These are phyloP conservation scores for Bullera alba DNA, from an alignment of 768 basidiomycete genomes.

Conservation along the genomic window DNA sequence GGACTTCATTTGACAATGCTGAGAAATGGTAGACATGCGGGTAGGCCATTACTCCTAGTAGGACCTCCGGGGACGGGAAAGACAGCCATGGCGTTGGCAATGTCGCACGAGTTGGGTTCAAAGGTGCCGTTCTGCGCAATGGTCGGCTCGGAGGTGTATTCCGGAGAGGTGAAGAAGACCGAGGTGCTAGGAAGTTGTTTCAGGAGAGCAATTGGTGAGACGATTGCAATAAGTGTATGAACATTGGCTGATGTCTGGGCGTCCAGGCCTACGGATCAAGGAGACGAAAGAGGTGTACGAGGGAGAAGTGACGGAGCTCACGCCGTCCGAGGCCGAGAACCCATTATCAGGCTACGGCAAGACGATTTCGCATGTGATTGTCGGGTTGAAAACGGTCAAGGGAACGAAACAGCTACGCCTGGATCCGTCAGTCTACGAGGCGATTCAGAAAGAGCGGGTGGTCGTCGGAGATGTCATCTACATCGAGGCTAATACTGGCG, in stretches of 20 bases:
- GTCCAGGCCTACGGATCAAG: slow-evolving; percentile 90
- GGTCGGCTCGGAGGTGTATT: slow-evolving; percentile 97
- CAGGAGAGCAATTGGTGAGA: slow-evolving; percentile 81
- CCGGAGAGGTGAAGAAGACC: slow-evolving; percentile 96
- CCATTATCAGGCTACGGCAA: slow-evolving; percentile 96
- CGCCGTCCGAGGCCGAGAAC: slow-evolving; percentile 93
- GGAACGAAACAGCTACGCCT: slow-evolving; percentile 90
- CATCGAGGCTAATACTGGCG: slow-evolving; percentile 85
- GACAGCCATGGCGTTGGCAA: slow-evolving; percentile 90
- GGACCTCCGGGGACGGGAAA: slow-evolving; percentile 98
- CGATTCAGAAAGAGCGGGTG: slow-evolving; percentile 94
- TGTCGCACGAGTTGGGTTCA: slow-evolving; percentile 85
- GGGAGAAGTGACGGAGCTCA: slow-evolving; percentile 94
- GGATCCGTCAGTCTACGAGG: slow-evolving; percentile 93
- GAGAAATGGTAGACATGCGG: slow-evolving; percentile 52
- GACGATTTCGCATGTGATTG: slow-evolving; percentile 94
- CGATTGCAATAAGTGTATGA: background rate
- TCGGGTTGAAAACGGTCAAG: slow-evolving; percentile 88
- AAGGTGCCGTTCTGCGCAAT: slow-evolving; percentile 98
- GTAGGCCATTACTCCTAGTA: slow-evolving; percentile 81
- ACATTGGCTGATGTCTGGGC: background rate
- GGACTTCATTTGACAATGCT: slow-evolving; percentile 42
- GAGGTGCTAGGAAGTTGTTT: slow-evolving; percentile 94
- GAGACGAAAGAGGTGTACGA: slow-evolving; percentile 99
- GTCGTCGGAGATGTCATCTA: slow-evolving; percentile 95